Base-by-base conservation (phyloP, 2,329 filamentous ascomycete genomes). In the Piedraia hortae region DNA sequence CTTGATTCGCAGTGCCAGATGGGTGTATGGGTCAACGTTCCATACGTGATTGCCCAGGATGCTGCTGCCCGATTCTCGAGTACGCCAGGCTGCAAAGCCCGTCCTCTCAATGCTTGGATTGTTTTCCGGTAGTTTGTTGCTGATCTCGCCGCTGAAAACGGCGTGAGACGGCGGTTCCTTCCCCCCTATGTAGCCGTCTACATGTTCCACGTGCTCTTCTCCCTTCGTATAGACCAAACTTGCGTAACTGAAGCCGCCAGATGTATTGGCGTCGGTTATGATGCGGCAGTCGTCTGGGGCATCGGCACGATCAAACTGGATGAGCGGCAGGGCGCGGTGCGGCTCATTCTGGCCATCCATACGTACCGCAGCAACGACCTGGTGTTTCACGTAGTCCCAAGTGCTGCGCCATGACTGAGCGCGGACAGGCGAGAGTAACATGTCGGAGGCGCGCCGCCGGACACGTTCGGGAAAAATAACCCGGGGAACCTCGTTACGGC, bases 11-110 rank as follows among this genome's bases (percentile, higher is more conserved):
- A 97, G 47, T 0, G 77, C 82, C 6, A 97, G 65, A 46, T 78
- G 91, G 7, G 59, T 52, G 47, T 89, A 93, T 3, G 73, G 67
- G 37, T 90, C 80, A 23, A 91, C 69, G 41, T 93, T 70, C 75
- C 77, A 91, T 11, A 77, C 51, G 15, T 72, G 55, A 25, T 67
- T 69, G 18, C 85, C 85, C 38, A 93, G 90, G n/a, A 90, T 45
- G 10, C 75, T 88, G 5, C 63, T 50, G 3, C 58, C 59, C 21
- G 67, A 62, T 38, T 90, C 77, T 21, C 62, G 55, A 10, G 88
- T 93, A 26, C 82, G 60, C 55, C 77, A 97, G 2, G 71, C 85
- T 1, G 85, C 80, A 43, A 82, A 97, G 19, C 85, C 85, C 27
- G 65, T 70, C 19, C 75, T 57, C 36, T 78, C 59, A 19, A 89